These are phyloP conservation scores for Infundibulicybe gibba DNA, from an alignment of 768 basidiomycete genomes.

Conservation along the genomic window DNA sequence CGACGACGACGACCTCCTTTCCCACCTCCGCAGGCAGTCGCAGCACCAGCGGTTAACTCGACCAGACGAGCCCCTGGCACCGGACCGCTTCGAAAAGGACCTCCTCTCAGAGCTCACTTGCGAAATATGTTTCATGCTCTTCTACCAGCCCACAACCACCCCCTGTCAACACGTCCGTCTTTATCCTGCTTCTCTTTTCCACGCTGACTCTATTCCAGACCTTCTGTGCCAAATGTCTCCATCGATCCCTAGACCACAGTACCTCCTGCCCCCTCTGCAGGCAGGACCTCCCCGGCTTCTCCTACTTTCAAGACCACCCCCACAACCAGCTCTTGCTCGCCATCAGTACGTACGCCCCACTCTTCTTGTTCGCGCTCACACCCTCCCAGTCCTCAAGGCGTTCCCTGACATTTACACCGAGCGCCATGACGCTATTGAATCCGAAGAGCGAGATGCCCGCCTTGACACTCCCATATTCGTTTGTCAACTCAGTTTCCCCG, in stretches of 20 bases:
- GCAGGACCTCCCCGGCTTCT: conserved; percentile 65
- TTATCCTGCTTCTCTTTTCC: conserved; percentile 6
- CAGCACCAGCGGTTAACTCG: conserved; percentile 23
- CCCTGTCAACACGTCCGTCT: conserved; percentile 88
- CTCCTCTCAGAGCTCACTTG: conserved; percentile 74
- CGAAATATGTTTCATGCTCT: conserved; percentile 84
- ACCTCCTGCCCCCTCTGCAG: conserved; percentile 84
- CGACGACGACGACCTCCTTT: conserved; percentile 26
- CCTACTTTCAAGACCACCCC: conserved; percentile 80
- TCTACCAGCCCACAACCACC: conserved; percentile 86
- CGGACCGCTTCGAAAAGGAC: conserved; percentile 50
- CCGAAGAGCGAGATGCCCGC: conserved; percentile 74
- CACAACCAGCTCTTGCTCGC: conserved; percentile 68
- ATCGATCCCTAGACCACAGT: conserved; percentile 87
- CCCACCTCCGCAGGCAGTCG: conserved; percentile 31
- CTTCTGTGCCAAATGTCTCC: conserved; percentile 87
- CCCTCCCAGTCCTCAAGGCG: conserved; percentile 55
- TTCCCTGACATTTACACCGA: conserved; percentile 66
- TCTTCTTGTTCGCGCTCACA: conserved; percentile 1
- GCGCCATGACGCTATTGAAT: conserved; percentile 57
- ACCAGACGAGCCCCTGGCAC: conserved; percentile 26
- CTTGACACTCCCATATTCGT: conserved; percentile 92
- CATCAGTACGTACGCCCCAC: conserved; percentile 45
- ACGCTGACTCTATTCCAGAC: conserved; percentile 47
- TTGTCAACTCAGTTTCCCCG: conserved; percentile 87